Conservation (phyloP, 2,329 filamentous ascomycete genomes). For the Claviceps humidiphila region DNA sequence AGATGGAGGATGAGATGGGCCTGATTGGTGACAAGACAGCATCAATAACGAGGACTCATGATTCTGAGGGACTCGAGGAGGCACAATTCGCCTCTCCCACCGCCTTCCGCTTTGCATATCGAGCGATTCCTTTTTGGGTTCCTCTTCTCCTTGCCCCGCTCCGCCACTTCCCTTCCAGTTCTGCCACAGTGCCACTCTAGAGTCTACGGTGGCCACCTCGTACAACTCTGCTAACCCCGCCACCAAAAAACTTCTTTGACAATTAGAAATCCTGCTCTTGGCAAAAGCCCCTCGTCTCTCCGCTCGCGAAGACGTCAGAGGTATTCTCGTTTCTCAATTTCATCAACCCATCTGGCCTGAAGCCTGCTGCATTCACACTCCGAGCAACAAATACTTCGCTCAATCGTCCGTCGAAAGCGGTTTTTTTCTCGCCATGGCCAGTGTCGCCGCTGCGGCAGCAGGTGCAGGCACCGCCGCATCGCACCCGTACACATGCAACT, state of each 20-base stretch:
- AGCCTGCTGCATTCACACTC: neutral
- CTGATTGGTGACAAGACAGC: too few species aligned
- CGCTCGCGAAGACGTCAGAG: neutral
- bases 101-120: slow-evolving; percentile 1
- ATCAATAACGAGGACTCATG: too few species aligned
- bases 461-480: slow-evolving; percentile 29
- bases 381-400: neutral
- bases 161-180: neutral
- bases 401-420: neutral
- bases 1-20: too few species aligned
- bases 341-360: neutral
- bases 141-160: neutral
- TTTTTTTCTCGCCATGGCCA: slow-evolving; percentile 30
- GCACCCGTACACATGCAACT: slow-evolving; percentile 96
- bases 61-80: too few species aligned
- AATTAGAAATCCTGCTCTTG: slow-evolving; percentile 6
- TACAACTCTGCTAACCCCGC: slow-evolving; percentile 9
- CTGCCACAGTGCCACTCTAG: neutral
- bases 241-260: slow-evolving; percentile 15
- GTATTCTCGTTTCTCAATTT: neutral
- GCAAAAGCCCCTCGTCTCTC: slow-evolving; percentile 1
- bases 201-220: too few species aligned
- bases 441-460: slow-evolving; percentile 18
- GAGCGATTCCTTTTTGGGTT: neutral
- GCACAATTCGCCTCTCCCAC: neutral